Base-by-base conservation (phyloP, 495 filamentous ascomycete genomes). In the Aspergillus kassunensis region DNA sequence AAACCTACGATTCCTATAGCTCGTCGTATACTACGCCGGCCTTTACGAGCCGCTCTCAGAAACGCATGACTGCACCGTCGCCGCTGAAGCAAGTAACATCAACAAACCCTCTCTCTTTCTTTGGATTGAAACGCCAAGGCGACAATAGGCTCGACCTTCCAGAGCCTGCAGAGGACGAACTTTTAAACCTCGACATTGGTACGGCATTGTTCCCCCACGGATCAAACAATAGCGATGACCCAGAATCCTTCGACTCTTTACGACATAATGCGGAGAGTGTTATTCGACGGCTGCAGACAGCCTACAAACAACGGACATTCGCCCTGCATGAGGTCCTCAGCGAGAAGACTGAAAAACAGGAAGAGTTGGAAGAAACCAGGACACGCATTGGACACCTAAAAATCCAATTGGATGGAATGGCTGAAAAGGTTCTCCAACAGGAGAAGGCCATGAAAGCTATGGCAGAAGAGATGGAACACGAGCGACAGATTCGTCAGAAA, bases 301-400 rank as follows among this genome's bases (percentile, higher is more conserved):
- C 88, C 16, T 91, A 91, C 71, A 80, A 81, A 46, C 67, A 79
- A 55, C 79, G 84, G 9, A 80, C 77, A 1, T 65, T 78, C 20
- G 73, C 81, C 27, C 67, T 90, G 40, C 75, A 75, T 46, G 81
- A 87, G 40, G 62, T 81, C 7, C 56, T 76, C 40, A 79, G 78
- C 6, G 88, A 90, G 58, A 77, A 82, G 49, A 78, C 77, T 21
- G 84, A 83, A 10, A 79, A 83, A 61, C 62, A 64, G 6, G 89
- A 93, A 40, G 90, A 92, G 62, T 67, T 86, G 3, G 86, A 88
- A 47, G 88, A 90, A 60, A 80, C 85, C n/a, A 77, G 85, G 39
- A 85, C 85, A 9, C 74, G 87, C 0, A 75, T 80, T 11, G 68
- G 72, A 27, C 78, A 86, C 54, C 72, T 91, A 20, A 88, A 86